Conservation (phyloP, 257 asterid species). For the Nicotiana sylvestris region DNA sequence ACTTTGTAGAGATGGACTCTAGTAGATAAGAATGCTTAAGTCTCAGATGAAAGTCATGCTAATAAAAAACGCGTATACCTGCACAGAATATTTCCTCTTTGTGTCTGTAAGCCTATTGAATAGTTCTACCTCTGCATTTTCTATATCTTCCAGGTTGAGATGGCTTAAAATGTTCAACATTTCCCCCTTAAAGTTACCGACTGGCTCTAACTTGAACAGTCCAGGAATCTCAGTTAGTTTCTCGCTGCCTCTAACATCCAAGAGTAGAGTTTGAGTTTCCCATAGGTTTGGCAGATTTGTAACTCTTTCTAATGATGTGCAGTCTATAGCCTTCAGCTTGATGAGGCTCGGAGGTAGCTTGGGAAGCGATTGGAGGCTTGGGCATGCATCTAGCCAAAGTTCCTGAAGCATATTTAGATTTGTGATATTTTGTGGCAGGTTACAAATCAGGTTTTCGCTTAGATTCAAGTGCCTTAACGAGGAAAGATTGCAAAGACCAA, state of each 20-base stretch:
- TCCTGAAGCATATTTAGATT: conserved; percentile 16
- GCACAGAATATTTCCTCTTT: not conserved
- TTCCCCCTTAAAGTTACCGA: not conserved
- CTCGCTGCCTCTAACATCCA: not conserved
- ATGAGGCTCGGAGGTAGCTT: conserved; percentile 13
- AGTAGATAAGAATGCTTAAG: not conserved
- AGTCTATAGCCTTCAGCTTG: conserved; percentile 8
- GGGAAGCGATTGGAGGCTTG: conserved; percentile 13
- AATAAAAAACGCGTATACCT: not conserved
- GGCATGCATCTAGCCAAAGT: conserved; percentile 11
- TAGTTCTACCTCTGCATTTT: conserved; percentile 1
- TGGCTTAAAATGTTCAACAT: not conserved
- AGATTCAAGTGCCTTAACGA: conserved; percentile 6
- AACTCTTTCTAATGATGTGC: conserved; percentile 13
- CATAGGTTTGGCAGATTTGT: conserved; percentile 10
- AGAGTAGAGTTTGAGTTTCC: not conserved
- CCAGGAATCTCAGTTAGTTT: conserved; percentile 16
- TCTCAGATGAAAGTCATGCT: not conserved
- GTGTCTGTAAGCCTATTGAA: conserved; percentile 16
- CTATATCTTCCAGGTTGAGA: conserved; percentile 9
- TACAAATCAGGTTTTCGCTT: conserved; percentile 11
- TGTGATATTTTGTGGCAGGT: conserved; percentile 5
- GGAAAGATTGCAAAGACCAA: conserved; percentile 8
- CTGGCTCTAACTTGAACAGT: conserved; percentile 11
- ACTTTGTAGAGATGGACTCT: not conserved